Evolutionary conservation across 352 stramenopile genomes (phyloP).

Genomic region (Pythium coloratum): DNA sequence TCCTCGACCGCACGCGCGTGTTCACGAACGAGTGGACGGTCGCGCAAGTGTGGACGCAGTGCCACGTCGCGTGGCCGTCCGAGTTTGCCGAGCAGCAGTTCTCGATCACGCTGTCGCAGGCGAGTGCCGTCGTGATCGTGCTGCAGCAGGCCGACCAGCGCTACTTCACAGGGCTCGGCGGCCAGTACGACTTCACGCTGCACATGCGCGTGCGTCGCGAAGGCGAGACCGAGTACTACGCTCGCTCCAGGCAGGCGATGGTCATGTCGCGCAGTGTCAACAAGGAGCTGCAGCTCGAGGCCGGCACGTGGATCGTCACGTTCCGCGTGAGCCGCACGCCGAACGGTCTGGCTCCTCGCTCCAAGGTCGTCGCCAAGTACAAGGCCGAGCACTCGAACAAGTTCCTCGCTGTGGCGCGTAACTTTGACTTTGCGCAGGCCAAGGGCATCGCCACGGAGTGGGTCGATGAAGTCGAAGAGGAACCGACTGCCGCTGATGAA

Average conservation of each 20-base stretch:
- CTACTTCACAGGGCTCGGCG: slow-evolving; percentile 44
- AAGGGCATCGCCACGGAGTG: slow-evolving; percentile 16
- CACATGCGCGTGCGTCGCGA: slow-evolving; percentile 37
- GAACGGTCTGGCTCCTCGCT: slow-evolving; percentile 19
- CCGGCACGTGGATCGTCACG: slow-evolving; percentile 33
- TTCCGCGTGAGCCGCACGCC: slow-evolving; percentile 31
- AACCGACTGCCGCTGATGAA: slow-evolving; percentile 11
- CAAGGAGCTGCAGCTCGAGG: slow-evolving; percentile 34
- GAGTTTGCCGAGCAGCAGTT: slow-evolving; percentile 33
- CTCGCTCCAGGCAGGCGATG: slow-evolving; percentile 27
- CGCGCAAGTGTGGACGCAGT: slow-evolving; percentile 39
- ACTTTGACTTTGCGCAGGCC: slow-evolving; percentile 35
- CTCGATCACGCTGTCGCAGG: slow-evolving; percentile 29
- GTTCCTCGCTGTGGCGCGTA: slow-evolving; percentile 36
- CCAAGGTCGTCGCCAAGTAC: slow-evolving; percentile 29
- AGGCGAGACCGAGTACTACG: slow-evolving; percentile 32
- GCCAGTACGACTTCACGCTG: slow-evolving; percentile 39
- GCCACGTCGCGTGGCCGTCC: slow-evolving; percentile 32
- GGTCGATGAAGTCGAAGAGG: slow-evolving; percentile 4
- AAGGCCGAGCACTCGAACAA: slow-evolving; percentile 35
- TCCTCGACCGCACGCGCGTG: slow-evolving; percentile 40
- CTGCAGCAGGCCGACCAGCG: slow-evolving; percentile 40
- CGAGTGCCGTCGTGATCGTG: slow-evolving; percentile 35
- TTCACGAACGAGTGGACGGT: slow-evolving; percentile 41
- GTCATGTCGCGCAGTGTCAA: slow-evolving; percentile 38